These are phyloP conservation scores for Plantago coronopus DNA, from an alignment of 305 asterid species.

Conservation along the genomic window DNA sequence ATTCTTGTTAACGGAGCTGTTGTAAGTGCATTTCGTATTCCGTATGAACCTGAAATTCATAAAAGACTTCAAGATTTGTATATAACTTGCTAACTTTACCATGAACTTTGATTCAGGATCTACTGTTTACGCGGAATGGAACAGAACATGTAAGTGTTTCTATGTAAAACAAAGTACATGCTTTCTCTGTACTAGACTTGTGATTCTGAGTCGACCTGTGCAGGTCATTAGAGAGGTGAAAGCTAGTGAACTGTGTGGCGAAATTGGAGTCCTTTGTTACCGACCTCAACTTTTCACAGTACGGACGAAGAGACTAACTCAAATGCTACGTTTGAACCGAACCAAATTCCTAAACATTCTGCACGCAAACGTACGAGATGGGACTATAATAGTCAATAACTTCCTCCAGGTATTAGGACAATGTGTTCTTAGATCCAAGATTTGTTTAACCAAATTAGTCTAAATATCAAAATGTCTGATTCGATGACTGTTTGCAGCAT, in stretches of 20 bases:
- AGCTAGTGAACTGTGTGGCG: constrained; percentile 82
- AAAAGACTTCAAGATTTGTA: background rate
- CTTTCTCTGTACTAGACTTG: background rate
- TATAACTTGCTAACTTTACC: background rate
- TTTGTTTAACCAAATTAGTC: no score
- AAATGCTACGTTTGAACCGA: constrained; percentile 72
- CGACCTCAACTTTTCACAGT: constrained; percentile 91
- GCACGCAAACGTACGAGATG: constrained; percentile 90
- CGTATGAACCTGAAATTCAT: background rate
- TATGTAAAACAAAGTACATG: background rate
- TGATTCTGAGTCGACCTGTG: constrained; percentile 22
- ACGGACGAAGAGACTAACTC: constrained; percentile 73
- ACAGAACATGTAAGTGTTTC: constrained; percentile 50
- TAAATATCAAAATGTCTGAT: background rate
- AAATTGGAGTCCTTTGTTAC: constrained; percentile 86
- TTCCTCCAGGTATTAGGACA: constrained; percentile 59
- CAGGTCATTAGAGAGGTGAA: constrained; percentile 79
- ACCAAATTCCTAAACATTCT: constrained; percentile 74
- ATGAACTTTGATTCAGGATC: constrained; percentile 48
- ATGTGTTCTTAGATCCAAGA: no score
- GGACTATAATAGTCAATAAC: constrained; percentile 81
- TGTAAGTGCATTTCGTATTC: constrained; percentile 24
- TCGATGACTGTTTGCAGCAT: constrained; percentile 37
- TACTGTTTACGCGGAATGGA: constrained; percentile 52
- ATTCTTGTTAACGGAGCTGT: constrained; percentile 49